These are phyloP conservation scores for Helianthus annuus DNA, from an alignment of 129 eudicot genomes.

Conservation along the genomic window DNA sequence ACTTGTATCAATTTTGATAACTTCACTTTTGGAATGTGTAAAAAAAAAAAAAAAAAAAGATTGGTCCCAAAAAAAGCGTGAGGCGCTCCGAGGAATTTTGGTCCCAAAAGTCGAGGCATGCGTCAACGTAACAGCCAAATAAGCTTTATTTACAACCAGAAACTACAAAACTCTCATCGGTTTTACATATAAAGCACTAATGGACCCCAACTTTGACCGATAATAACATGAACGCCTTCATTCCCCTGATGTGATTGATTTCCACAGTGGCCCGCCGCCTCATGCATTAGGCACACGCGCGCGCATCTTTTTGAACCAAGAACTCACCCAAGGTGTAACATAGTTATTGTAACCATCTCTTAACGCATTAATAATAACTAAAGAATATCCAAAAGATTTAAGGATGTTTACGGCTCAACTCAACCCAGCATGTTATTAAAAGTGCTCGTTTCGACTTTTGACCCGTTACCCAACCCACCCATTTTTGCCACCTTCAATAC, in stretches of 20 bases:
- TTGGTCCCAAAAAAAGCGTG: background rate
- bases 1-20: background rate
- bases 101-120: no score
- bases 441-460: background rate
- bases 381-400: background rate
- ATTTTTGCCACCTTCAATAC: background rate
- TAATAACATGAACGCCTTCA: no score
- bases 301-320: no score
- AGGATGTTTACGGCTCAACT: background rate
- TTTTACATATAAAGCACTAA: no score
- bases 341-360: background rate
- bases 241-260: no score
- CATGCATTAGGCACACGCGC: no score
- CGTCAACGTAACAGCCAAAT: no score
- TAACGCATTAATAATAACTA: background rate
- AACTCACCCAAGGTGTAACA: background rate
- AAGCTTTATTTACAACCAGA: no score
- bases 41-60: background rate
- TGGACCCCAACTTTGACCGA: no score
- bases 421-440: background rate
- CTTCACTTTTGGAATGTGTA: background rate
- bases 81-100: no score
- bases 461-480: background rate
- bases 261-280: no score
- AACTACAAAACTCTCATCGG: no score